Evolutionary conservation across 1,139 yeast species (phyloP).

Genomic region (Blastobotrys petasosporus): DNA sequence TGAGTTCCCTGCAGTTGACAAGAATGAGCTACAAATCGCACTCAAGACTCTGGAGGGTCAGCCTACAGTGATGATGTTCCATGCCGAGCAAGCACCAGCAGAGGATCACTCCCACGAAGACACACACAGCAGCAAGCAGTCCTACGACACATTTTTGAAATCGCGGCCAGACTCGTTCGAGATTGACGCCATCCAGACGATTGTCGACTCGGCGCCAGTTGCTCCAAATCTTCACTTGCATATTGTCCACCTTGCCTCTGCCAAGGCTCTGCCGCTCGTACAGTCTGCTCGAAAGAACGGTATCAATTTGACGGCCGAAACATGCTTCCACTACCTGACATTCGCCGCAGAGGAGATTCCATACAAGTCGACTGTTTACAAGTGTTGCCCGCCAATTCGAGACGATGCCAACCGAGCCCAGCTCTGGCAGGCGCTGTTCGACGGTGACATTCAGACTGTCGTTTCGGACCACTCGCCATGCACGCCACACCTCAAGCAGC

Average conservation of each 20-base stretch:
- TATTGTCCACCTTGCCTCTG: constrained; percentile 84
- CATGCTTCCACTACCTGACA: constrained; percentile 87
- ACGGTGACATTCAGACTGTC: constrained; percentile 68
- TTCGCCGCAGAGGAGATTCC: constrained; percentile 72
- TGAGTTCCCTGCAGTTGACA: constrained; percentile 79
- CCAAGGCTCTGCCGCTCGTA: constrained; percentile 65
- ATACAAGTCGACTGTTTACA: constrained; percentile 70
- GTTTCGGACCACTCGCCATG: constrained; percentile 97
- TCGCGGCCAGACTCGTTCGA: constrained; percentile 89
- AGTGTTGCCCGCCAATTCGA: constrained; percentile 94
- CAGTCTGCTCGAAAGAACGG: constrained; percentile 57
- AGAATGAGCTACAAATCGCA: constrained; percentile 57
- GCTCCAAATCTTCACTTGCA: constrained; percentile 68
- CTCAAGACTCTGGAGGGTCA: constrained; percentile 54
- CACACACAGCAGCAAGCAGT: constrained; percentile 13
- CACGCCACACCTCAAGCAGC: constrained; percentile 79
- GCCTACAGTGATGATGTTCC: constrained; percentile 79
- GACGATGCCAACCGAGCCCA: constrained; percentile 59
- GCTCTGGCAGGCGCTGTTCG: constrained; percentile 70
- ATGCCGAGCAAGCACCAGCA: constrained; percentile 57
- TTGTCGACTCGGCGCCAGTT: constrained; percentile 55
- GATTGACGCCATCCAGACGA: constrained; percentile 69
- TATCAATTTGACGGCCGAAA: constrained; percentile 71
- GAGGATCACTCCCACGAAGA: constrained; percentile 7
- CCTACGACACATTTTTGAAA: constrained; percentile 67